A percentile compares a stretch with the other conserved stretches of the same genome.
Evolutionary conservation across 108 stramenopile species (phyloP).

Genomic region (Nannochloropsis oceanica): DNA sequence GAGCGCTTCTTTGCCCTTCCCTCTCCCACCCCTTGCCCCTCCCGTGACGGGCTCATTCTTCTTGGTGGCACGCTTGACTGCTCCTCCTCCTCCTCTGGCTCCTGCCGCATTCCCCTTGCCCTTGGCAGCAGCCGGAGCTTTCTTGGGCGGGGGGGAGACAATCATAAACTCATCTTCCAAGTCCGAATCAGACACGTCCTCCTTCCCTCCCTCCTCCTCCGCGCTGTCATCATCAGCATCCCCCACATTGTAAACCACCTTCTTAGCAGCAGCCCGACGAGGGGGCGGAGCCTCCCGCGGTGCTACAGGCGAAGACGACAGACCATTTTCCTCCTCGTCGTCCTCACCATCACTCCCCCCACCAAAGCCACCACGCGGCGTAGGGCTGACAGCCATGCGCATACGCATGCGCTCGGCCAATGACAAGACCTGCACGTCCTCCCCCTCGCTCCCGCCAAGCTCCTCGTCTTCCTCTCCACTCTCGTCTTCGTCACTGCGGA

Average conservation of each 20-base stretch:
- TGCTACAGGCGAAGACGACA: neutral
- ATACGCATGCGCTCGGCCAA: conserved; percentile 7
- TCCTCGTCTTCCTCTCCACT: neutral
- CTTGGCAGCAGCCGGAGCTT: conserved; percentile 13
- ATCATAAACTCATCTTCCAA: neutral
- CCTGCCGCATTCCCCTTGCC: neutral
- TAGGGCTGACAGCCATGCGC: conserved; percentile 4
- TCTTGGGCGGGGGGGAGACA: neutral
- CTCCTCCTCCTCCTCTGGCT: neutral
- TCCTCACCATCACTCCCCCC: neutral
- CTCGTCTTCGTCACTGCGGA: neutral
- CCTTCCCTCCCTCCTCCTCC: neutral
- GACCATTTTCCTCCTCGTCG: neutral
- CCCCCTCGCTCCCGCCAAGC: neutral
- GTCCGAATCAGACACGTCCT: neutral
- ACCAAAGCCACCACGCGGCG: neutral
- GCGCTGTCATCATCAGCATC: neutral
- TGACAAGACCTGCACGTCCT: conserved; percentile 9
- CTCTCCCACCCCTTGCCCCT: neutral
- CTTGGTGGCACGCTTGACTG: neutral
- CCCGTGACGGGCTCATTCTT: neutral
- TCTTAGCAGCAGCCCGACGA: neutral
- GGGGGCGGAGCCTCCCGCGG: neutral
- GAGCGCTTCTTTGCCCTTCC: neutral
- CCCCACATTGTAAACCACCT: neutral